These are phyloP conservation scores for Toxoplasma gondii DNA, from an alignment of 169 alveolate species.

Conservation along the genomic window DNA sequence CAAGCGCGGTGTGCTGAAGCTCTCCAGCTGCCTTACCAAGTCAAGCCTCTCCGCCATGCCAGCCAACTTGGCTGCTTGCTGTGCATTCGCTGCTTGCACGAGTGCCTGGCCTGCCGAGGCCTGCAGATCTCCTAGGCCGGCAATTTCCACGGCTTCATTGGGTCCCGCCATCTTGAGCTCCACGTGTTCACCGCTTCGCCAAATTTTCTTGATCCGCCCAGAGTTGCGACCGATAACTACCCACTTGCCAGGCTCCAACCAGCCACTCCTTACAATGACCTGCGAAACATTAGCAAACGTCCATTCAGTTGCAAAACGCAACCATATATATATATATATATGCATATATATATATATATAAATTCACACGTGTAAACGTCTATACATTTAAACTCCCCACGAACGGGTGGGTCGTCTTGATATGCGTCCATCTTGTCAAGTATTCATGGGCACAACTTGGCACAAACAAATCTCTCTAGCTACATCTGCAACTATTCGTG, in stretches of 20 bases:
- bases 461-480: too few species aligned
- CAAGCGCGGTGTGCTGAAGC: too few species aligned
- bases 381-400: too few species aligned
- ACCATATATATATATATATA: conserved; percentile 40
- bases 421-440: too few species aligned
- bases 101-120: conserved; percentile 51
- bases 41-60: conserved; percentile 33
- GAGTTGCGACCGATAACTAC: conserved; percentile 32
- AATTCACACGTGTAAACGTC: not conserved
- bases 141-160: conserved; percentile 44
- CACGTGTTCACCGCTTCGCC: conserved; percentile 13
- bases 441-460: too few species aligned
- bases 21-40: not conserved
- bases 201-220: conserved; percentile 39
- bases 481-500: too few species aligned
- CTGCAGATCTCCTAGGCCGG: conserved; percentile 47
- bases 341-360: not conserved
- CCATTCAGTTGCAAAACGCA: conserved; percentile 55
- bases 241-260: conserved; percentile 44
- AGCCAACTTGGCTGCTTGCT: conserved; percentile 55
- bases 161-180: conserved; percentile 24
- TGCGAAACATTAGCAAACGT: not conserved
- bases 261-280: conserved; percentile 51
- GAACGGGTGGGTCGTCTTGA: too few species aligned
- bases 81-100: conserved; percentile 17